Conservation (phyloP, 148 eudicot species). For the Vaccinium vitisidaea region DNA sequence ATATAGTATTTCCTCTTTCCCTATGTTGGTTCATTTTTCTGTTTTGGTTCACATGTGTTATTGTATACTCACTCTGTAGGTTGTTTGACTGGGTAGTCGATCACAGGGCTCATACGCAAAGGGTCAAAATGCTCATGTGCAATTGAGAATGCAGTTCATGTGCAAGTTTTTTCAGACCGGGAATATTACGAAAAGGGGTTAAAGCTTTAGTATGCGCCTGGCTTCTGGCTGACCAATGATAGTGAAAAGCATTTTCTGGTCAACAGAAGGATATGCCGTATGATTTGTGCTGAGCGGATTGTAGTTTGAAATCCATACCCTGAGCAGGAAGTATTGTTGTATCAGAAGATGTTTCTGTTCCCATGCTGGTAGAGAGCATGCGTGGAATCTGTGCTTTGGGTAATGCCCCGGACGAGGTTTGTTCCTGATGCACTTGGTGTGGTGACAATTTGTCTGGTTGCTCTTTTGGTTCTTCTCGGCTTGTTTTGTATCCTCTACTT, state of each 20-base stretch:
- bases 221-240: neutral
- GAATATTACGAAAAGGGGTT: neutral
- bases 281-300: constrained; percentile 11
- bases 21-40: neutral
- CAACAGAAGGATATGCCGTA: neutral
- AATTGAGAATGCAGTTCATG: neutral
- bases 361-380: constrained; percentile 99
- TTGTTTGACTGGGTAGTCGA: constrained; percentile 6
- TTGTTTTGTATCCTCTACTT: constrained; percentile 70
- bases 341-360: constrained; percentile 39
- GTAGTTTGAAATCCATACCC: neutral
- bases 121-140: neutral
- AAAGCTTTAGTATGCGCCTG: neutral
- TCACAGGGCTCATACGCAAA: neutral
- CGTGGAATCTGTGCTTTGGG: constrained; percentile 87
- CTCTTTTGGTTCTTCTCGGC: constrained; percentile 60
- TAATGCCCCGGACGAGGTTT: constrained; percentile 95
- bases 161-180: neutral
- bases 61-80: neutral
- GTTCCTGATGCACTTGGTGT: constrained; percentile 97
- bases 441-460: constrained; percentile 83
- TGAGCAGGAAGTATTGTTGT: constrained; percentile 5
- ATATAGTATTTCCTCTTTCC: neutral
- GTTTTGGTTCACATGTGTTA: neutral
- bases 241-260: neutral